A percentile compares a stretch with the other conserved stretches of the same genome.
Conservation (phyloP, 805 yeast genomes). For the Candida coleopterorum region DNA sequence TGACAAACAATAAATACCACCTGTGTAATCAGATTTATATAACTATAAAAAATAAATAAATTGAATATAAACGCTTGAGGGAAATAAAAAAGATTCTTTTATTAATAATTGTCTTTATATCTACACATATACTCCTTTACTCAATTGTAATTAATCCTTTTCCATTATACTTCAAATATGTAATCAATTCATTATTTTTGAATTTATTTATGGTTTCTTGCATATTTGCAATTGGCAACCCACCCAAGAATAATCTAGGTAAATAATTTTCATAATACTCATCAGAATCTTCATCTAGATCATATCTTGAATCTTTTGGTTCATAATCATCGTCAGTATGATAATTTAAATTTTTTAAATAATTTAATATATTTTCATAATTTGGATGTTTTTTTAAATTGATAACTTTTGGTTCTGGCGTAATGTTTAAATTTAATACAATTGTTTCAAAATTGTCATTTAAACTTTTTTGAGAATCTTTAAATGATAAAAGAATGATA, state of each 20-base stretch:
- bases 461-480: constrained; percentile 11
- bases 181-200: constrained; percentile 16
- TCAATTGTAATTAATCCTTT: constrained; percentile 22
- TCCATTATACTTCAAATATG: constrained; percentile 22
- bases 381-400: constrained; percentile 30
- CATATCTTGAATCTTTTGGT: no score
- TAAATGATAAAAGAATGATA: constrained; percentile 22
- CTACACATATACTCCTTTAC: not conserved
- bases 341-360: constrained; percentile 18
- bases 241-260: constrained; percentile 32
- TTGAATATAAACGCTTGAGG: not conserved
- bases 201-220: constrained; percentile 19
- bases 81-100: no score
- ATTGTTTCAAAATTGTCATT: constrained; percentile 13
- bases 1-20: no score
- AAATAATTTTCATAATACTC: constrained; percentile 15
- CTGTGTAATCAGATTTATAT: no score
- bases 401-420: constrained; percentile 30
- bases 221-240: constrained; percentile 27
- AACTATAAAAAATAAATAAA: no score
- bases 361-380: constrained; percentile 17
- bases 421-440: constrained; percentile 19
- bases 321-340: no score
- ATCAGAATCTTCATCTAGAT: constrained; percentile 8
- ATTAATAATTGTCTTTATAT: no score